A percentile compares a stretch with the other conserved stretches of the same genome.
phyloP scores from a whole-genome alignment of 352 stramenopile genomes.

The Plasmopara halstedii region DNA sequence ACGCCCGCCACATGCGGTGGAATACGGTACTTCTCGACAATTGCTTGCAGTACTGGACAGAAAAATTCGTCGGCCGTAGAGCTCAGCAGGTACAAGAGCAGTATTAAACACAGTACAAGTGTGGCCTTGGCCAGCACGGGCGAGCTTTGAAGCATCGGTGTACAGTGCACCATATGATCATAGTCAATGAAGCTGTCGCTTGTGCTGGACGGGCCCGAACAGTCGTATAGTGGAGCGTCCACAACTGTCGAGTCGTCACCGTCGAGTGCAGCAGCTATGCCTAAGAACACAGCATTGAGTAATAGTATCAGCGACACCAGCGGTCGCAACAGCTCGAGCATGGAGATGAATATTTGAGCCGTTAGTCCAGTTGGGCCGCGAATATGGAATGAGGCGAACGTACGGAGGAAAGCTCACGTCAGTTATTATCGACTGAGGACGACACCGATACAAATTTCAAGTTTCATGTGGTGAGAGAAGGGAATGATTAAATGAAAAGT shows the following conservation, averaged over 20 bases:
- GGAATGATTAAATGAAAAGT: not conserved
- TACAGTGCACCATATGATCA: slow-evolving; percentile 53
- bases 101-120: slow-evolving; percentile 41
- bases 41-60: slow-evolving; percentile 59
- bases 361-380: slow-evolving; percentile 3
- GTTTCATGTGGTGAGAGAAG: slow-evolving; percentile 13
- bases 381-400: slow-evolving; percentile 4
- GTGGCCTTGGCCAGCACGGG: slow-evolving; percentile 24
- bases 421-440: slow-evolving; percentile 21
- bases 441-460: slow-evolving; percentile 16
- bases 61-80: slow-evolving; percentile 82
- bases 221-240: slow-evolving; percentile 18
- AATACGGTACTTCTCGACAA: slow-evolving; percentile 74
- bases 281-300: slow-evolving; percentile 2
- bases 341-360: slow-evolving; percentile 2
- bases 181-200: slow-evolving; percentile 59
- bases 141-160: slow-evolving; percentile 32
- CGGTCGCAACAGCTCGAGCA: slow-evolving; percentile 9
- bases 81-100: slow-evolving; percentile 72
- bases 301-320: slow-evolving; percentile 4
- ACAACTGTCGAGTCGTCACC: slow-evolving; percentile 1
- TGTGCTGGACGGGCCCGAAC: slow-evolving; percentile 15
- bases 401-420: slow-evolving; percentile 6
- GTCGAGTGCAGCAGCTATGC: not conserved
- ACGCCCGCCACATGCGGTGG: slow-evolving; percentile 65